These are phyloP conservation scores for Podospora tetraspora DNA, from an alignment of 495 filamentous ascomycete species.

Conservation along the genomic window DNA sequence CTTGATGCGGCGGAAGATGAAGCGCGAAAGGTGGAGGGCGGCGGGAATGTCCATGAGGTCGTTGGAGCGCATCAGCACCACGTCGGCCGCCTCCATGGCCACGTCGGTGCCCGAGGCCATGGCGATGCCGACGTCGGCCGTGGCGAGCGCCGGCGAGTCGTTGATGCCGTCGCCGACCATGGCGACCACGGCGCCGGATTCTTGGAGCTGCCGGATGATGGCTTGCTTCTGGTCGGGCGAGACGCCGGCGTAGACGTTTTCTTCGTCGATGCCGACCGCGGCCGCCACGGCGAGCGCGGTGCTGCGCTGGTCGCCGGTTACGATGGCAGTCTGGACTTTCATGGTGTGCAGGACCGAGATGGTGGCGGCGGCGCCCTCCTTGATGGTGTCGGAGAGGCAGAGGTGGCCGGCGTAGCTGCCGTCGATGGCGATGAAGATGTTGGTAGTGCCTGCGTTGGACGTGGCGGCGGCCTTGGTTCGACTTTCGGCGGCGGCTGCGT, in stretches of 20 bases:
- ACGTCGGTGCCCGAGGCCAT: constrained; percentile 92
- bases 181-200: constrained; percentile 67
- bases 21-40: constrained; percentile 70
- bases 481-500: constrained; percentile 36
- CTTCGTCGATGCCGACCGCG: constrained; percentile 70
- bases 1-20: constrained; percentile 91
- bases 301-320: constrained; percentile 84
- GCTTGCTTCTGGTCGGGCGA: constrained; percentile 82
- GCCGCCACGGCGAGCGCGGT: constrained; percentile 78
- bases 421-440: constrained; percentile 87
- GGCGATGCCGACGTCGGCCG: constrained; percentile 87
- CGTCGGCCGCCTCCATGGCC: constrained; percentile 93
- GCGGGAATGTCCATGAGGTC: constrained; percentile 89
- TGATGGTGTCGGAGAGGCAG: constrained; percentile 82
- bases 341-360: constrained; percentile 79
- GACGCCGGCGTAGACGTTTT: constrained; percentile 73
- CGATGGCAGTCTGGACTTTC: constrained; percentile 80
- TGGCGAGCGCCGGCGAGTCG: constrained; percentile 92
- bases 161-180: constrained; percentile 99
- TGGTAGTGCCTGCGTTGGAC: constrained; percentile 64
- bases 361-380: constrained; percentile 74
- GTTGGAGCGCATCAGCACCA: constrained; percentile 90
- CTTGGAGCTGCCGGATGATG: constrained; percentile 74
- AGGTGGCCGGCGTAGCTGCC: constrained; percentile 72
- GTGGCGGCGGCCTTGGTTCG: constrained; percentile 29